Percentiles rank a stretch among this genome's conserved stretches.
phyloP scores from a whole-genome alignment of 164 flowering plant genomes.

The Magnolia officinalis region DNA sequence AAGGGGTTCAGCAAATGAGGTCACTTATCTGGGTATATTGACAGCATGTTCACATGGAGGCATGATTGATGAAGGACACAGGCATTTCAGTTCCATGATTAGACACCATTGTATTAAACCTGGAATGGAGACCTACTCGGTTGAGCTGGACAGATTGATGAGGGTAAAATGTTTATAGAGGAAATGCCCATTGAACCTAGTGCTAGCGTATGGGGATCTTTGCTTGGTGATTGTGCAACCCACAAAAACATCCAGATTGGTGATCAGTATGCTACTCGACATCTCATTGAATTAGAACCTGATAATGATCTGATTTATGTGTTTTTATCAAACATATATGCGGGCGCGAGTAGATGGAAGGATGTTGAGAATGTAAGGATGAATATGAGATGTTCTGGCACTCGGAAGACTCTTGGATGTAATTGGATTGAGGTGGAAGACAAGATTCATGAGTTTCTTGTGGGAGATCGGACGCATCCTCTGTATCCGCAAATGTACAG shows the following conservation, averaged over 20 bases:
- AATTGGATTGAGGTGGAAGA: slow-evolving; percentile 30
- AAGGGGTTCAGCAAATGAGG: slow-evolving; percentile 17
- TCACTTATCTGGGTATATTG: slow-evolving; percentile 22
- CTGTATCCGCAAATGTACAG: slow-evolving; percentile 2
- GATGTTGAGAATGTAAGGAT: slow-evolving; percentile 21
- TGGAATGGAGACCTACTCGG: slow-evolving; percentile 24
- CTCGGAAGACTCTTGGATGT: slow-evolving; percentile 21
- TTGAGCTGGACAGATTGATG: slow-evolving; percentile 15
- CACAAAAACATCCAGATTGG: slow-evolving; percentile 19
- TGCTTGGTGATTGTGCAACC: slow-evolving; percentile 23
- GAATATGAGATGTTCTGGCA: slow-evolving; percentile 11
- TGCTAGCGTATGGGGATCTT: slow-evolving; percentile 24
- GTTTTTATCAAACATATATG: slow-evolving; percentile 26
- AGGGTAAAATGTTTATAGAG: slow-evolving; percentile 16
- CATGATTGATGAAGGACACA: slow-evolving; percentile 20
- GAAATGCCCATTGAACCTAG: slow-evolving; percentile 23
- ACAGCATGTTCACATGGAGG: slow-evolving; percentile 27
- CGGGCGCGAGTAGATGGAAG: slow-evolving; percentile 20
- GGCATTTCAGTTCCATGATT: slow-evolving; percentile 14
- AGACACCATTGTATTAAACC: slow-evolving; percentile 14
- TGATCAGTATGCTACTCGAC: slow-evolving; percentile 12
- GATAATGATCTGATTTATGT: slow-evolving; percentile 12
- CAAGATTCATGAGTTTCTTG: slow-evolving; percentile 16
- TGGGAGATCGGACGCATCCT: slow-evolving; percentile 10
- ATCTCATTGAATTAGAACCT: slow-evolving; percentile 20